phyloP scores from a whole-genome alignment of 257 asterid species.

The Ilex asprella region DNA sequence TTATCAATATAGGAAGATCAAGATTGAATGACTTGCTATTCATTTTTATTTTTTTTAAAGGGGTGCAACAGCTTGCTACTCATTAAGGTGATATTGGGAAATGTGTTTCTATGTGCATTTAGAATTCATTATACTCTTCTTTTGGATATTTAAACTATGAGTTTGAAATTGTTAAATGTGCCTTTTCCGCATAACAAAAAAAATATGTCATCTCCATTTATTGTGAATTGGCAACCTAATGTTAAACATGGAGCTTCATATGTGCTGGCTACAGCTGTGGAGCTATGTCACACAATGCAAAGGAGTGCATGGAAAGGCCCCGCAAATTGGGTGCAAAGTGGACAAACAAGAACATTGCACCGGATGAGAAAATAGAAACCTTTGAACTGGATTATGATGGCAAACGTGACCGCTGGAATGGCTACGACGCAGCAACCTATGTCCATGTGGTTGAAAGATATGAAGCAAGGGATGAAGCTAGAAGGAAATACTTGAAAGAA shows the following conservation, averaged over 20 bases:
- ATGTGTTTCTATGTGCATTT: too few species aligned
- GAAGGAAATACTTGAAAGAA: slow-evolving; percentile 76
- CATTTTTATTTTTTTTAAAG: too few species aligned
- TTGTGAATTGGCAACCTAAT: too few species aligned
- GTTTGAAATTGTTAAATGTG: too few species aligned
- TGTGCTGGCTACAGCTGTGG: slow-evolving; percentile 61
- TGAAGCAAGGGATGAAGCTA: slow-evolving; percentile 97
- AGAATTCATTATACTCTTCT: too few species aligned
- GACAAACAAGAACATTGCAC: slow-evolving; percentile 58
- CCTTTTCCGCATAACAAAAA: too few species aligned
- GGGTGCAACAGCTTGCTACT: too few species aligned
- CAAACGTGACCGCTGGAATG: slow-evolving; percentile 95
- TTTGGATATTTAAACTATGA: too few species aligned
- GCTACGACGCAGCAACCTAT: slow-evolving; percentile 82
- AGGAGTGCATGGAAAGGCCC: slow-evolving; percentile 80
- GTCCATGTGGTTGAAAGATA: slow-evolving; percentile 62
- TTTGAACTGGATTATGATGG: slow-evolving; percentile 97
- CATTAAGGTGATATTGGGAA: too few species aligned
- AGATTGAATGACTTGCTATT: too few species aligned
- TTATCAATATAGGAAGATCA: too few species aligned
- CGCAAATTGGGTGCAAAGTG: slow-evolving; percentile 78
- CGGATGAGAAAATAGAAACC: slow-evolving; percentile 87
- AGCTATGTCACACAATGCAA: slow-evolving; percentile 70
- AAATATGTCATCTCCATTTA: too few species aligned
- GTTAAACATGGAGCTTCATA: neutral